Evolutionary conservation across 1,284 basidiomycete genomes (phyloP).

Genomic region (Cutaneotrichosporon cyanovorans): DNA sequence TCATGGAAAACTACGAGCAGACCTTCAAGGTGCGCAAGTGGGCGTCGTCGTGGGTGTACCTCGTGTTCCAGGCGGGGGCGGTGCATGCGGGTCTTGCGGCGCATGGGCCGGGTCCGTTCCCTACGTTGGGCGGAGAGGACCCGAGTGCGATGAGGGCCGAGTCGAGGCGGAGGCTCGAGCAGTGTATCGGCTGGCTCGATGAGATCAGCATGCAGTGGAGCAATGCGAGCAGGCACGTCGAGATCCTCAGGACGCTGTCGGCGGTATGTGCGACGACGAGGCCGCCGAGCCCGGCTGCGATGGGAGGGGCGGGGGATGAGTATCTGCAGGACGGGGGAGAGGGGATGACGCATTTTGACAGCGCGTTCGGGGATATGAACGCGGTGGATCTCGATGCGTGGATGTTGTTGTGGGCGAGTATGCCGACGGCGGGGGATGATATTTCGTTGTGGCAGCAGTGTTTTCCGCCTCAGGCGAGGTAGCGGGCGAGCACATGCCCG

Average conservation of each 20-base stretch:
- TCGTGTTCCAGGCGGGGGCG: slow-evolving; percentile 16
- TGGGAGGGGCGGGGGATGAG: background rate
- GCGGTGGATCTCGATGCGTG: slow-evolving; percentile 13
- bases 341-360: background rate
- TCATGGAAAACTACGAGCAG: slow-evolving; percentile 12
- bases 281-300: slow-evolving; percentile 6
- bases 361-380: background rate
- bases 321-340: background rate
- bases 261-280: slow-evolving; percentile 8
- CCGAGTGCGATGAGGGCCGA: slow-evolving; percentile 4
- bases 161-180: slow-evolving; percentile 8
- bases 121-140: background rate
- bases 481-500: no score
- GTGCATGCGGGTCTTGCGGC: slow-evolving; percentile 14
- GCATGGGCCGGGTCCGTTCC: background rate
- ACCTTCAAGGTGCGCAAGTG: slow-evolving; percentile 19
- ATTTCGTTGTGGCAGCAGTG: slow-evolving; percentile 19
- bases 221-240: slow-evolving; percentile 15
- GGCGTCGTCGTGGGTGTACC: slow-evolving; percentile 14
- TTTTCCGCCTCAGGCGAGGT: slow-evolving; percentile 2
- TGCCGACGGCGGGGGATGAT: slow-evolving; percentile 17
- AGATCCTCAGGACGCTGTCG: slow-evolving; percentile 15
- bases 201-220: slow-evolving; percentile 14
- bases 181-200: slow-evolving; percentile 18
- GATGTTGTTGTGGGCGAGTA: slow-evolving; percentile 18